Evolutionary conservation across 2,329 filamentous ascomycete genomes (phyloP).

Genomic region (Monosporascus ibericus): DNA sequence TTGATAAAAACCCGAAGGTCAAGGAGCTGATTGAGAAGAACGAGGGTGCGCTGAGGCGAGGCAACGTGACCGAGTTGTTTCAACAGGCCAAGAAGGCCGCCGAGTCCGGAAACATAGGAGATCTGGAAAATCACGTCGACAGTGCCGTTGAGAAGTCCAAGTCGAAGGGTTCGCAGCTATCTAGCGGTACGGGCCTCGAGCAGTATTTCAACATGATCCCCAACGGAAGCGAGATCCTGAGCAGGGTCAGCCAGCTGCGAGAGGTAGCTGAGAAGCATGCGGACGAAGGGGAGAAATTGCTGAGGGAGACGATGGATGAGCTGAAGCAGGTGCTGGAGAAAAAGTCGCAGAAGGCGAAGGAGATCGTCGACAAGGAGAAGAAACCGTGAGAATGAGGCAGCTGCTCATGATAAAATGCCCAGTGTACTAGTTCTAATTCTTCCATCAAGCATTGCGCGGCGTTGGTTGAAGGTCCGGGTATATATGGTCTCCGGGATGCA

Average conservation of each 20-base stretch:
- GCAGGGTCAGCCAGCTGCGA: constrained; percentile 59
- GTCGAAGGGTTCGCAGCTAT: constrained; percentile 34
- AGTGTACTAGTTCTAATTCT: too few relatives aligned
- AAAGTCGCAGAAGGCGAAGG: constrained; percentile 49
- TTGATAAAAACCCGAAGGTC: constrained; percentile 71
- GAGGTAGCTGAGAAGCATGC: constrained; percentile 62
- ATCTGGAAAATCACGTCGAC: constrained; percentile 56
- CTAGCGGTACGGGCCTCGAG: constrained; percentile 43
- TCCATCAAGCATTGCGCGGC: too few relatives aligned
- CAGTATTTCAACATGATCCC: constrained; percentile 62
- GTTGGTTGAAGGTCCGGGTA: too few relatives aligned
- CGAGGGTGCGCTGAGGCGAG: constrained; percentile 58
- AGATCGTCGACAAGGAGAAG: constrained; percentile 51
- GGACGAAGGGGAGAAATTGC: constrained; percentile 61
- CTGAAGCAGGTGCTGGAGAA: constrained; percentile 58
- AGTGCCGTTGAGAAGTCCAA: constrained; percentile 54
- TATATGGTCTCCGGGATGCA: too few relatives aligned
- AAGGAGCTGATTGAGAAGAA: constrained; percentile 70
- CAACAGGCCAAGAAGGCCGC: constrained; percentile 55
- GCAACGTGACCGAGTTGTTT: constrained; percentile 59
- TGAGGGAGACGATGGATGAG: constrained; percentile 64
- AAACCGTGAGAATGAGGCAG: constrained; percentile 27
- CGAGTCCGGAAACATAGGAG: constrained; percentile 53
- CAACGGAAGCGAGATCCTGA: constrained; percentile 56
- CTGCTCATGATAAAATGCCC: too few relatives aligned